Conservation (phyloP, 2,329 filamentous ascomycete species). For the Alternaria sp. region DNA sequence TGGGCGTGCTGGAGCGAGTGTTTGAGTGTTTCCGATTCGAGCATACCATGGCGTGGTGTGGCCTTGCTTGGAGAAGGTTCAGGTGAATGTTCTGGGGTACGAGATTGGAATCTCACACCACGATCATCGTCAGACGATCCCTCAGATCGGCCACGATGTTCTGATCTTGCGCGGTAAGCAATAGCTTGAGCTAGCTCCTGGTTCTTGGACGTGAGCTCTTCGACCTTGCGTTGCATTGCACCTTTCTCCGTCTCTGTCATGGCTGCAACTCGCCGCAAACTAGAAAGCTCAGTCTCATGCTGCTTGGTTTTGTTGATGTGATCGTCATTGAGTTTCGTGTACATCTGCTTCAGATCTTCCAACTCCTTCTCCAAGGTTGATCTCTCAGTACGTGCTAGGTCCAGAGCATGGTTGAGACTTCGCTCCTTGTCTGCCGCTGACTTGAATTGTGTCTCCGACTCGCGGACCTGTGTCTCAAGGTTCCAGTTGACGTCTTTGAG, state of each 20-base stretch:
- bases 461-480: slow-evolving; percentile 89
- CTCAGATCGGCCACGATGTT: slow-evolving; percentile 68
- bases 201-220: slow-evolving; percentile 88
- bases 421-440: slow-evolving; percentile 84
- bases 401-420: slow-evolving; percentile 77
- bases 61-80: slow-evolving; percentile 90
- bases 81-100: slow-evolving; percentile 88
- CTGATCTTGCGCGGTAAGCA: slow-evolving; percentile 73
- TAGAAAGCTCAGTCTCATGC: slow-evolving; percentile 87
- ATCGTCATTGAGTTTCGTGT: slow-evolving; percentile 83
- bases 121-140: slow-evolving; percentile 54
- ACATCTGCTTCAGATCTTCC: slow-evolving; percentile 83
- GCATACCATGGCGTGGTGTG: slow-evolving; percentile 85
- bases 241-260: slow-evolving; percentile 80
- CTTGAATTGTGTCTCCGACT: slow-evolving; percentile 75
- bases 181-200: slow-evolving; percentile 88
- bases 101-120: slow-evolving; percentile 64
- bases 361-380: slow-evolving; percentile 81
- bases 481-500: slow-evolving; percentile 99
- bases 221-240: slow-evolving; percentile 82
- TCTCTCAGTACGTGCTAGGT: slow-evolving; percentile 76
- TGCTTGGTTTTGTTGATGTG: slow-evolving; percentile 78
- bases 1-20: slow-evolving; percentile 94
- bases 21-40: slow-evolving; percentile 96
- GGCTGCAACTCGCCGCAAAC: slow-evolving; percentile 79